A percentile compares a stretch with the other conserved stretches of the same genome.
Evolutionary conservation across 768 basidiomycete genomes (phyloP).

Genomic region (Hygrophorus pudorinus): DNA sequence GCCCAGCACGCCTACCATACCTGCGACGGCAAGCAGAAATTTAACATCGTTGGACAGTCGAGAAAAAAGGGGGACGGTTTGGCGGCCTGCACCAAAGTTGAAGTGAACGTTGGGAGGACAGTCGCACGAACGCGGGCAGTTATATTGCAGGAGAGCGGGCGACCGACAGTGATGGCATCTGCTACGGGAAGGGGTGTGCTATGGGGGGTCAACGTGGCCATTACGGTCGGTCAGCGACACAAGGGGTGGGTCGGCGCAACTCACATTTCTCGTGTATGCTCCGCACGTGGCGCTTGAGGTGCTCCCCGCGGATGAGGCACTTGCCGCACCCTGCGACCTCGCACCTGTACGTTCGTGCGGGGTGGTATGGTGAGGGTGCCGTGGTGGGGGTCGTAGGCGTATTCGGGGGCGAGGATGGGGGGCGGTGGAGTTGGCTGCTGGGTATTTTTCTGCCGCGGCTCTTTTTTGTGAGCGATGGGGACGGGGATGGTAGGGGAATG

Average conservation of each 20-base stretch:
- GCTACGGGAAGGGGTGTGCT: constrained; percentile 59
- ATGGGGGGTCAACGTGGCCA: too few species aligned
- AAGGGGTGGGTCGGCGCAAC: constrained; percentile 21
- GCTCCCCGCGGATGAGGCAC: constrained; percentile 70
- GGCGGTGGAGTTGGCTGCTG: neutral
- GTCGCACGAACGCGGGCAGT: too few species aligned
- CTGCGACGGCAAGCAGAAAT: too few species aligned
- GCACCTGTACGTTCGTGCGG: constrained; percentile 49
- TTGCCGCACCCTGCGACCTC: constrained; percentile 65
- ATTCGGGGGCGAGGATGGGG: neutral
- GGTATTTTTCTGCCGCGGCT: constrained; percentile 53
- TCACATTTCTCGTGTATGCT: constrained; percentile 81
- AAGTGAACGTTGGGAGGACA: too few species aligned
- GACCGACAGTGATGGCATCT: too few species aligned
- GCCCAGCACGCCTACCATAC: too few species aligned
- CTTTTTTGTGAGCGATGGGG: constrained; percentile 55
- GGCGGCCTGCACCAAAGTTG: too few species aligned
- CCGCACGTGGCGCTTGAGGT: constrained; percentile 72
- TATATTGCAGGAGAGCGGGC: too few species aligned
- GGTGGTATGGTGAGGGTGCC: neutral
- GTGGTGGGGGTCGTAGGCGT: neutral
- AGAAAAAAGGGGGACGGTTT: too few species aligned
- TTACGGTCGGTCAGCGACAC: neutral
- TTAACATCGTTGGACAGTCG: too few species aligned
- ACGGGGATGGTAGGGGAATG: constrained; percentile 39